Percentiles rank a stretch among this genome's conserved stretches.
Evolutionary conservation across 2,329 filamentous ascomycete genomes (phyloP).

Genomic region (Penicillium sp.): DNA sequence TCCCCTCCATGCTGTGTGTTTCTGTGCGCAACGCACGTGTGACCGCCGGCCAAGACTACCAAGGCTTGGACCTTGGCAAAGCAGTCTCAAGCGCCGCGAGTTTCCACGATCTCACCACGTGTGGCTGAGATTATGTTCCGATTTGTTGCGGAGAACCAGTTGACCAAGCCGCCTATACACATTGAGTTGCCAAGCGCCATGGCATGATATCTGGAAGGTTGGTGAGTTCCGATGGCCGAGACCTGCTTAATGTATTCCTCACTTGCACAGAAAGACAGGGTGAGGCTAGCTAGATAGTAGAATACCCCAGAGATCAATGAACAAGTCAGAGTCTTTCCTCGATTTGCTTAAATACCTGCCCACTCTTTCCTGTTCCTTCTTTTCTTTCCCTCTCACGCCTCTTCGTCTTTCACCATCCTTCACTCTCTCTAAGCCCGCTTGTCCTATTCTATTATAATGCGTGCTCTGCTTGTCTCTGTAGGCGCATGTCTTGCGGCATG

Average conservation of each 20-base stretch:
- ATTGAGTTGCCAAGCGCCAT: background rate
- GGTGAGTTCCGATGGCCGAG: background rate
- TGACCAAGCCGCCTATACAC: background rate
- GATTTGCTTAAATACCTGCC: background rate
- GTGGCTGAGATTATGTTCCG: background rate
- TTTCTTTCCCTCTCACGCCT: background rate
- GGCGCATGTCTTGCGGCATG: constrained; percentile 26
- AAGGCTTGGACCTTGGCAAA: background rate
- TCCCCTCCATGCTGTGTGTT: background rate
- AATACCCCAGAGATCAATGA: background rate
- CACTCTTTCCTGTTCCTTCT: background rate
- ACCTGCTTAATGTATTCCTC: background rate
- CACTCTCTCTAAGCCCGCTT: background rate
- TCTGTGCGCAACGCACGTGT: background rate
- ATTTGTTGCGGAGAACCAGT: background rate
- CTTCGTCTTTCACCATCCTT: background rate
- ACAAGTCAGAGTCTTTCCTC: background rate
- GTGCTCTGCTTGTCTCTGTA: constrained; percentile 20
- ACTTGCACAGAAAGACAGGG: background rate
- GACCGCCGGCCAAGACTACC: background rate
- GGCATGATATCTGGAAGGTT: background rate
- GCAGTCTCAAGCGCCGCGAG: constrained; percentile 4
- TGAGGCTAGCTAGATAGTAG: background rate
- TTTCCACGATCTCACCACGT: constrained; percentile 6
- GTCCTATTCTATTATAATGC: constrained; percentile 22